Evolutionary conservation across 2,329 filamentous ascomycete genomes (phyloP), one percentile per base, ranked within the genome.

Genomic region (Venturia nashicola): DNA sequence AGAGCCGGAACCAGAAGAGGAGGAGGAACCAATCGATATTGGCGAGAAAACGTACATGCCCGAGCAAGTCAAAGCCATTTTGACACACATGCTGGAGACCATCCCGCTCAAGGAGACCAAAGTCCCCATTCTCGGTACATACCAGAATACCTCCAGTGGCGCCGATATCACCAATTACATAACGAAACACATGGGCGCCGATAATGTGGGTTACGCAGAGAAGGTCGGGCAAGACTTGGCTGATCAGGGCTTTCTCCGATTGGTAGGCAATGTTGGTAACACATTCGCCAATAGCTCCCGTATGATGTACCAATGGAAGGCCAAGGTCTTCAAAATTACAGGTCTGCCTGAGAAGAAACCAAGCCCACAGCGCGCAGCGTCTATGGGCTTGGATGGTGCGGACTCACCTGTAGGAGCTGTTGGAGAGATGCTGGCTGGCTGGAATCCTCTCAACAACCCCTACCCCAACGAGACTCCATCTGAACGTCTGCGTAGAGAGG

Each of bases 261-360:
- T 99, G 62, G 85, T 99, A 66, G 94, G 94, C 68, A 97, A 94
- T 70, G 92, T 99, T 63, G 94, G 94, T 66, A 97, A 85, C 76
- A 90, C 88, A 0, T 99, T 99, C 73, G 92, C 93, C 70, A 99
- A 99, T 77, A 97, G 92, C 80, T 96, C 92, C 68, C 91, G 89
- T 76, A 89, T 97, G 86, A 93, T 90, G 73, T 99, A 99, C 75
- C 94, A 99, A 75, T 99, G 94, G 94, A 88, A 91, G 63, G 85
- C 92, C 8, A 95, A 91, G 77, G 88, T 90, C 5, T 99, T 97
- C 78, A 87, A 95, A 72, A 75, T 94, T 64, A 87, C 91, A 34
- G 93, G 92, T 27, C 80, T 96, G 62, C 91, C 90, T 0, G 93
- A 97, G 74, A 96, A 91, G 82, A 95, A 92, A 79, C 81, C 83